Percentiles rank a stretch among this genome's conserved stretches.
Conservation (phyloP, 371 early-diverging fungal genomes). For the Rhizopus arrhizus region DNA sequence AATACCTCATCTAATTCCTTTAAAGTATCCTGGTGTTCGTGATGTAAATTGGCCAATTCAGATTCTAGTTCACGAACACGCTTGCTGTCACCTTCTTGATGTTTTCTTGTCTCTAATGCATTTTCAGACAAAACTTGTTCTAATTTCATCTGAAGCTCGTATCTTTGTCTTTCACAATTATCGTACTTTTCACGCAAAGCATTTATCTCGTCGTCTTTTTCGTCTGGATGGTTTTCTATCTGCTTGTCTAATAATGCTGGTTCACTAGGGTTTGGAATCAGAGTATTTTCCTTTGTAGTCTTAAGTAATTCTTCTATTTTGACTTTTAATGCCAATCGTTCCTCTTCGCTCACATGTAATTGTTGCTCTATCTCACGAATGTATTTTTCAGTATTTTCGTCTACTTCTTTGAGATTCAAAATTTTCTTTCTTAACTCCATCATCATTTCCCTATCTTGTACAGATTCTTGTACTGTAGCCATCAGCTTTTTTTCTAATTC, state of each 20-base stretch:
- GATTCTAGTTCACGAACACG: conserved; percentile 27
- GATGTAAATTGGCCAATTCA: conserved; percentile 25
- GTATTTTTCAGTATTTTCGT: conserved; percentile 53
- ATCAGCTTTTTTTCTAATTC: conserved; percentile 51
- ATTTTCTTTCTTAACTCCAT: conserved; percentile 43
- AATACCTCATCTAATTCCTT: conserved; percentile 47
- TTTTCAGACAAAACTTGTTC: conserved; percentile 17
- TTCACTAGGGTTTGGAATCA: conserved; percentile 10
- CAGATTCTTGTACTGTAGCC: conserved; percentile 39
- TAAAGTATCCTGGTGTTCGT: conserved; percentile 37
- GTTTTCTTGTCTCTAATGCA: not conserved
- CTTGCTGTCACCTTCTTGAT: conserved; percentile 27
- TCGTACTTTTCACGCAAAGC: conserved; percentile 18
- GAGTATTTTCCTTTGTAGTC: conserved; percentile 11
- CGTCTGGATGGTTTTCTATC: conserved; percentile 9
- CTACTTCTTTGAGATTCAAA: conserved; percentile 45
- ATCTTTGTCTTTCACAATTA: conserved; percentile 13
- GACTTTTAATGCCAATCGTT: conserved; percentile 26
- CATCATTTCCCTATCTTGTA: conserved; percentile 43
- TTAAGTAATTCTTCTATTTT: conserved; percentile 32
- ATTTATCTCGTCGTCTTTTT: conserved; percentile 22
- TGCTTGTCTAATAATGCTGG: conserved; percentile 12
- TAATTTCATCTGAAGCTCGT: conserved; percentile 15
- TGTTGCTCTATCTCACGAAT: conserved; percentile 50
- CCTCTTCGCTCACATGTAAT: conserved; percentile 38